These are phyloP conservation scores for Botrytis pseudocinerea DNA, from an alignment of 2,329 filamentous ascomycete genomes.

Conservation along the genomic window DNA sequence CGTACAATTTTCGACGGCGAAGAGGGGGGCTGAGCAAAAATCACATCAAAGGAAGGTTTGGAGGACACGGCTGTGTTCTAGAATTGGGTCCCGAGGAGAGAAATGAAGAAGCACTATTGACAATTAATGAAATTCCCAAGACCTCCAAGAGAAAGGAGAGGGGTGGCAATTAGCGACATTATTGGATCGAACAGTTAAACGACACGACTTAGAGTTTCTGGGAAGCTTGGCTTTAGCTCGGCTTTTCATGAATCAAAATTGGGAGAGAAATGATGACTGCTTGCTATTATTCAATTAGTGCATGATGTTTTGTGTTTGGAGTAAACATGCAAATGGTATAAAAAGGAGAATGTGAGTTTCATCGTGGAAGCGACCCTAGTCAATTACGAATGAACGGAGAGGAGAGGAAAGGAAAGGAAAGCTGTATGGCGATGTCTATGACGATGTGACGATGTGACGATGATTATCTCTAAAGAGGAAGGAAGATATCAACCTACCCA, in stretches of 20 bases:
- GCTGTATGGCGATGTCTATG: background rate
- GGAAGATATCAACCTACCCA: background rate
- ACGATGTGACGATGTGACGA: background rate
- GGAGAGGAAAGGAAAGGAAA: too few species aligned
- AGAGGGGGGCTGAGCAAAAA: conserved; percentile 8
- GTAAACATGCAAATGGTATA: background rate
- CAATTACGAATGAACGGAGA: background rate
- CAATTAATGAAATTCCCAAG: background rate
- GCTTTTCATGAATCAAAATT: background rate
- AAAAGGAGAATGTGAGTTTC: conserved; percentile 6
- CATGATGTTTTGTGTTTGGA: conserved; percentile 12
- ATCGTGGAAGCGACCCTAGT: background rate
- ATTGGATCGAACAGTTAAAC: background rate
- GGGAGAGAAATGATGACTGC: background rate
- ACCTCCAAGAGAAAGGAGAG: background rate
- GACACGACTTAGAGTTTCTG: background rate
- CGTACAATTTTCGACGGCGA: background rate
- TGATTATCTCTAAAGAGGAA: background rate
- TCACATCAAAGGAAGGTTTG: background rate
- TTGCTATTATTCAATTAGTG: background rate
- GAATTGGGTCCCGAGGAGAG: background rate
- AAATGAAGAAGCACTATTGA: background rate
- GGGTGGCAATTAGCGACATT: background rate
- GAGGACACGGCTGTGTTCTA: background rate
- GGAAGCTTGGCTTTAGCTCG: background rate